These are phyloP conservation scores for Albifimbria verrucaria DNA, from an alignment of 2,329 filamentous ascomycete species.

Conservation along the genomic window DNA sequence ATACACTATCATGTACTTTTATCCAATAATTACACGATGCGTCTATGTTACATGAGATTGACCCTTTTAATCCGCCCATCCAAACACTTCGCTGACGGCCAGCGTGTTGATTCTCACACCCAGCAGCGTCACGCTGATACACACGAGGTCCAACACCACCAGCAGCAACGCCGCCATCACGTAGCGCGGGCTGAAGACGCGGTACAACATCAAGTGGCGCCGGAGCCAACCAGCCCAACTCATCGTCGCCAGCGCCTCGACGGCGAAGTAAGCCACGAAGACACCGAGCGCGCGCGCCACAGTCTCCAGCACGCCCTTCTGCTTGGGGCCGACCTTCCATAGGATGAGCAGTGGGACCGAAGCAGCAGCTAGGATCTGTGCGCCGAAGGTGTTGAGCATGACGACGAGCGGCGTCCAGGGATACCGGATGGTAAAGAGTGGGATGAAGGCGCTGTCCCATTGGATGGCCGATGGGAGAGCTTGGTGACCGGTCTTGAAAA, in stretches of 20 bases:
- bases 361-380: conserved; percentile 78
- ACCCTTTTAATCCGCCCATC: conserved; percentile 56
- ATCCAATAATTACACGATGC: conserved; percentile 9
- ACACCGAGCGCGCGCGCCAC: conserved; percentile 69
- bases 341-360: conserved; percentile 78
- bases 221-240: conserved; percentile 86
- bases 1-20: conserved; percentile 1
- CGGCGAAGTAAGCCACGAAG: conserved; percentile 78
- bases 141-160: conserved; percentile 73
- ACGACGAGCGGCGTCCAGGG: conserved; percentile 86
- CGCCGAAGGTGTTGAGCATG: conserved; percentile 80
- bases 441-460: conserved; percentile 94
- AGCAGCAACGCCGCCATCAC: conserved; percentile 75
- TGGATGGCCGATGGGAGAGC: conserved; percentile 84
- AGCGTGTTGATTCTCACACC: conserved; percentile 74
- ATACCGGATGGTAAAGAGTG: conserved; percentile 77
- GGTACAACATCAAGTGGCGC: conserved; percentile 92
- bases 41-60: not conserved
- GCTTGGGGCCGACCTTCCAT: conserved; percentile 84
- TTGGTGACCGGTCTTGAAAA: conserved; percentile 97
- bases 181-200: conserved; percentile 88
- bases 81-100: conserved; percentile 85
- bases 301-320: conserved; percentile 64
- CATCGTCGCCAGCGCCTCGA: conserved; percentile 80
- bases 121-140: conserved; percentile 65